A percentile compares a stretch with the other conserved stretches of the same genome.
phyloP scores from a whole-genome alignment of 2,329 filamentous ascomycete genomes.

The Myriosclerotinia duriaeana region DNA sequence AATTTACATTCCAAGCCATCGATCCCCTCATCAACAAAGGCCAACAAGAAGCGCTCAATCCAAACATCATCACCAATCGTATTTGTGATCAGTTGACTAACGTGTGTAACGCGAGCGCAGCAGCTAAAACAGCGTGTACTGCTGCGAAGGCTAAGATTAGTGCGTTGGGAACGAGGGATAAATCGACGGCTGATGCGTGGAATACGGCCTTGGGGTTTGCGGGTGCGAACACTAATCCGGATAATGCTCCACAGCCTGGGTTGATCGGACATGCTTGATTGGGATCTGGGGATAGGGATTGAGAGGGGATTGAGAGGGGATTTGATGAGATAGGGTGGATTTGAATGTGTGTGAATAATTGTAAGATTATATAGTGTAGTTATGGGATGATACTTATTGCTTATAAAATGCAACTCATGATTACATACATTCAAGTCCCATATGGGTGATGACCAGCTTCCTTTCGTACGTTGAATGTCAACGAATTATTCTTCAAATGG shows the following conservation, averaged over 20 bases:
- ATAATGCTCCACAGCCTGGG: conserved; percentile 37
- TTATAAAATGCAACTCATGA: too few relatives aligned
- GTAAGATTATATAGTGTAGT: too few relatives aligned
- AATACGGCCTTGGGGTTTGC: conserved; percentile 43
- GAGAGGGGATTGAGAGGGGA: too few relatives aligned
- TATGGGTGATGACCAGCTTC: too few relatives aligned
- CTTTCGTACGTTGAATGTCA: too few relatives aligned
- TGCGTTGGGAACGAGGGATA: conserved; percentile 51
- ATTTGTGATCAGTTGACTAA: conserved; percentile 69
- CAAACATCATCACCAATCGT: conserved; percentile 71
- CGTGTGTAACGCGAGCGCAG: conserved; percentile 62
- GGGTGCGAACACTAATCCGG: conserved; percentile 37
- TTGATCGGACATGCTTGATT: conserved; percentile 36
- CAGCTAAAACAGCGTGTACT: conserved; percentile 54
- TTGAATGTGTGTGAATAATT: background rate
- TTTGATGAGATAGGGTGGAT: background rate
- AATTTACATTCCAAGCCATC: conserved; percentile 67
- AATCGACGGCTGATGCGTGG: conserved; percentile 50
- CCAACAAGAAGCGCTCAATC: conserved; percentile 68
- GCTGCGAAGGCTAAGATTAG: conserved; percentile 54
- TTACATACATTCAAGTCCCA: too few relatives aligned
- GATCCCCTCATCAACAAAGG: conserved; percentile 60
- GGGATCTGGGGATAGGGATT: too few relatives aligned
- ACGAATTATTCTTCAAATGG: too few relatives aligned
- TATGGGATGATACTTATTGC: too few relatives aligned